Conservation (phyloP, 2,329 filamentous ascomycete species). For the Fusarium clavum region DNA sequence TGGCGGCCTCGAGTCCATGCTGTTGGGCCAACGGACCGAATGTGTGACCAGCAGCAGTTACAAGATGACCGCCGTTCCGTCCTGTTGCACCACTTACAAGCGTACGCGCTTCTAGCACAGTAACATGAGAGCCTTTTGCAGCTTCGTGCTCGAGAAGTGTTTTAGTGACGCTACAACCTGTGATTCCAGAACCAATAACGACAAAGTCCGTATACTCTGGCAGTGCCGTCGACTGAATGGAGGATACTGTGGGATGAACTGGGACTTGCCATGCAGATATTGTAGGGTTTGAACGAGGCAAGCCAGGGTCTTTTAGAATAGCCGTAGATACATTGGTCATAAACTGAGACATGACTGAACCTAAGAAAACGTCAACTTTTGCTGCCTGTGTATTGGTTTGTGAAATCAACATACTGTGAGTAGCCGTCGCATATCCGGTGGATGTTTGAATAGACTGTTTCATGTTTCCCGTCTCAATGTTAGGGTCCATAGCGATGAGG, state of each 20-base stretch:
- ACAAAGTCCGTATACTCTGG: conserved; percentile 39
- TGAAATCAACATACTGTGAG: too few species aligned
- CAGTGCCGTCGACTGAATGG: conserved; percentile 39
- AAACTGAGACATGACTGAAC: neutral
- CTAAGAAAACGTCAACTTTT: neutral
- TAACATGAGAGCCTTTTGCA: conserved; percentile 15
- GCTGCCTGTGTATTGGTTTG: neutral
- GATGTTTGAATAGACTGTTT: neutral
- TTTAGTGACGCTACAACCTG: conserved; percentile 46
- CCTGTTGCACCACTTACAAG: conserved; percentile 49
- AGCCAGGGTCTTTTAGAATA: conserved; percentile 34
- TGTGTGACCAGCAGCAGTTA: conserved; percentile 43
- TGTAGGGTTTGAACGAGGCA: conserved; percentile 43
- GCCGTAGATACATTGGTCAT: neutral
- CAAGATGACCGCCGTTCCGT: conserved; percentile 48
- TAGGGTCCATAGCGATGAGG: neutral
- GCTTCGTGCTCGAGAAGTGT: conserved; percentile 37
- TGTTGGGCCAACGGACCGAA: conserved; percentile 38
- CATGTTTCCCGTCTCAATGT: neutral
- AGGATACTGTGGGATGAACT: conserved; percentile 37
- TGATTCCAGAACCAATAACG: conserved; percentile 50
- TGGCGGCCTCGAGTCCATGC: conserved; percentile 10
- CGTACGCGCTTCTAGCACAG: conserved; percentile 46
- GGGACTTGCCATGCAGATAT: conserved; percentile 45
- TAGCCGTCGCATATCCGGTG: too few species aligned